A percentile compares a stretch with the other conserved stretches of the same genome.
Conservation (phyloP, 2,329 filamentous ascomycete genomes). For the Plectosphaerella cucumerina region DNA sequence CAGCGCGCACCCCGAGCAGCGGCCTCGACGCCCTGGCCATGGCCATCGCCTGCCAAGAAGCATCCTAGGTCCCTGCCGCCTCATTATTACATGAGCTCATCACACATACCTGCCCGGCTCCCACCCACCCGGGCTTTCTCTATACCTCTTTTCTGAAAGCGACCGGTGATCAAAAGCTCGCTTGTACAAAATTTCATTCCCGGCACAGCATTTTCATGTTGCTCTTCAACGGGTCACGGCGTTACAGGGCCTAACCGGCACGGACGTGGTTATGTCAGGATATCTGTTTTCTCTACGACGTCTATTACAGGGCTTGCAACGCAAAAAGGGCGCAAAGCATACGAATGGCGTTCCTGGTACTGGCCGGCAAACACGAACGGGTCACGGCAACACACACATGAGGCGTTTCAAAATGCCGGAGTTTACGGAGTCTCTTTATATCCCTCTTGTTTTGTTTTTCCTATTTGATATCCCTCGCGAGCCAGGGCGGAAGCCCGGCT, state of each 20-base stretch:
- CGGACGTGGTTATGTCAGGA: slow-evolving; percentile 3
- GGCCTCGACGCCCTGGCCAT: slow-evolving; percentile 52
- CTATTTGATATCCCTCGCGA: too few species aligned
- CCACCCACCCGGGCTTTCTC: background rate
- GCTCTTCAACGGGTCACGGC: background rate
- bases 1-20: slow-evolving; percentile 40
- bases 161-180: background rate
- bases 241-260: background rate
- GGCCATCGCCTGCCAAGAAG: slow-evolving; percentile 49
- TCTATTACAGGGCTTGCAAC: background rate
- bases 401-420: background rate
- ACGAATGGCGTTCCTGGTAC: slow-evolving; percentile 10
- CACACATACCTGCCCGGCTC: background rate
- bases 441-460: too few species aligned
- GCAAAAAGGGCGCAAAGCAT: slow-evolving; percentile 12
- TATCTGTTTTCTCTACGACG: slow-evolving; percentile 1
- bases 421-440: background rate
- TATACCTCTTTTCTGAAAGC: background rate
- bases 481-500: too few species aligned
- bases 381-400: background rate
- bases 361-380: slow-evolving; percentile 1
- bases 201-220: too few species aligned
- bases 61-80: slow-evolving; percentile 6
- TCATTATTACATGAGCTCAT: background rate
- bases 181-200: background rate